Evolutionary conservation across 345 rosid genomes (phyloP), one percentile per base, ranked within the genome.

Genomic region (Arabidopsis suecica): DNA sequence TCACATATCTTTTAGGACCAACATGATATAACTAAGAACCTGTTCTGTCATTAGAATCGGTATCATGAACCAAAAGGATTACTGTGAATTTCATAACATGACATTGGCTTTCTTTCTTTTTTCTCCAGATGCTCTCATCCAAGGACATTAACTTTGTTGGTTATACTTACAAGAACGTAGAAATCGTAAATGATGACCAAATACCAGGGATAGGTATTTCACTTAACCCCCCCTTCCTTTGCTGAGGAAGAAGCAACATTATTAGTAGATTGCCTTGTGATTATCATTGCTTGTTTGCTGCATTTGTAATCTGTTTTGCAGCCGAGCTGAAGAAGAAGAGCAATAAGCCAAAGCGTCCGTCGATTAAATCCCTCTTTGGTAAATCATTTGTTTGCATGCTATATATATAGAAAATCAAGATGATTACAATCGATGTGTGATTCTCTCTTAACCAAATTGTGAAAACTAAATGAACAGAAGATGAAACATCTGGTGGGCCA

Each of bases 321-420:
- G 99, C 93, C 73, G 97, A 95, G 69, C 58, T 95, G 80, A 92
- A 90, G 87, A 95, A 95, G 89, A 95, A 95, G 82, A 87, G 78
- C 82, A 81, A 86, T 34, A 92, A 90, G 84, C 89, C 91, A 22
- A 95, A 90, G 88, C 85, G 98, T 81, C 96, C 97, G 1, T 92
- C 98, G 34, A 87, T 95, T 82, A 92, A 93, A 83, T 83, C 99
- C 59, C 97, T 95, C 75, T 95, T 95, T 80, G 99, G 99, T 92
- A 87, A 82, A 86, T 56, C 2, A 56, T 25, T 5, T 42, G 38
- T 44, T 62, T 44, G 5, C 8, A 28, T 13, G 23, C 23, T 62
- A 7, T 40, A 7, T 9, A 30, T 37, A 66, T n/a, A 23, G 1
- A 23, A 28, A 67, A 14, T 37, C 61, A 37, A 37, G 61, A 37